These are phyloP conservation scores for Penicillium verrucosum DNA, from an alignment of 2,329 filamentous ascomycete genomes.

Conservation along the genomic window DNA sequence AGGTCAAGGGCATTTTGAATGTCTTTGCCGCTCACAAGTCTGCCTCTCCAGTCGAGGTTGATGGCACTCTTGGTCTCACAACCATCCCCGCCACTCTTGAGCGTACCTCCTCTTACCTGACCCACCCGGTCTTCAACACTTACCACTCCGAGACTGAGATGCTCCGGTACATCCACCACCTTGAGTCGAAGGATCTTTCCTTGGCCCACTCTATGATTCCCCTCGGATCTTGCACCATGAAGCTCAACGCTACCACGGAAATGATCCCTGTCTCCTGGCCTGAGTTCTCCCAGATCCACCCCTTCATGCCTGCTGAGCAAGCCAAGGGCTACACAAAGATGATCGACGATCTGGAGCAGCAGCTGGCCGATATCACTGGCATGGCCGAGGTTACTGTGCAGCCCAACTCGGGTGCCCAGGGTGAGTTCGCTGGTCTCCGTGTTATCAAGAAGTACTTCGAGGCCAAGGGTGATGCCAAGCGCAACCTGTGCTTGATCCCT, in stretches of 20 bases:
- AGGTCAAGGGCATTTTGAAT: slow-evolving; percentile 56
- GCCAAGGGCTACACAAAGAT: slow-evolving; percentile 67
- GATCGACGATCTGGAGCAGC: slow-evolving; percentile 68
- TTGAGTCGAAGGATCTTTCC: slow-evolving; percentile 91
- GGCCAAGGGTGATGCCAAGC: slow-evolving; percentile 59
- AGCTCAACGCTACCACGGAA: slow-evolving; percentile 89
- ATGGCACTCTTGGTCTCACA: slow-evolving; percentile 38
- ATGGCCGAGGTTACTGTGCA: slow-evolving; percentile 88
- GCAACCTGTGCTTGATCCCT: slow-evolving; percentile 90
- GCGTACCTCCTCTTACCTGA: slow-evolving; percentile 72
- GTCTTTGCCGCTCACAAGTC: slow-evolving; percentile 50
- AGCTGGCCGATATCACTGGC: slow-evolving; percentile 79
- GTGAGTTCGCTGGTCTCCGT: slow-evolving; percentile 86
- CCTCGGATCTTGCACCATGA: slow-evolving; percentile 96
- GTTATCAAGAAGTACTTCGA: slow-evolving; percentile 84
- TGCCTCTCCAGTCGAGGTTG: slow-evolving; percentile 32
- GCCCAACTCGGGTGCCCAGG: slow-evolving; percentile 93
- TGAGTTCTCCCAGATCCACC: slow-evolving; percentile 75
- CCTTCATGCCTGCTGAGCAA: slow-evolving; percentile 65
- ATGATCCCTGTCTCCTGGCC: slow-evolving; percentile 83
- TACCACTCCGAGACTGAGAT: slow-evolving; percentile 95
- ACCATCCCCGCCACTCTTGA: slow-evolving; percentile 55
- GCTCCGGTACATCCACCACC: slow-evolving; percentile 85
- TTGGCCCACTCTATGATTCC: slow-evolving; percentile 97
- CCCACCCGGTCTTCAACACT: slow-evolving; percentile 90